Evolutionary conservation across 805 yeast genomes (phyloP).

Genomic region (Clavispora vitiphila): DNA sequence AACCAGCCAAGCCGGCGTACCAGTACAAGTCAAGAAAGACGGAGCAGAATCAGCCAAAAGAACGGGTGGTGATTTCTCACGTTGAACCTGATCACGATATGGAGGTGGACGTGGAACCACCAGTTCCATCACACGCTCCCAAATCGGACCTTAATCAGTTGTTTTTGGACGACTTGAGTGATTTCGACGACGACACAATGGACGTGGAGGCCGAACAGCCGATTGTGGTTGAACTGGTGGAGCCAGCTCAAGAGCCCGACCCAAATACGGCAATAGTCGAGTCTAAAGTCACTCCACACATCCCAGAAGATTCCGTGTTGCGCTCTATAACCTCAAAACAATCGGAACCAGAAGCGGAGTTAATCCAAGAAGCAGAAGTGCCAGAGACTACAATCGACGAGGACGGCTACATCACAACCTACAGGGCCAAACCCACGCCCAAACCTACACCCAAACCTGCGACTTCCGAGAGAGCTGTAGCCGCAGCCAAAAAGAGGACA

Average conservation of each 20-base stretch:
- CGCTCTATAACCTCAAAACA: constrained; percentile 1
- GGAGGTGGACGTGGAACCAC: neutral
- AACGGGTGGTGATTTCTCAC: constrained; percentile 33
- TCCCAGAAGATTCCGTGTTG: constrained; percentile 5
- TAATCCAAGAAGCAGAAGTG: neutral
- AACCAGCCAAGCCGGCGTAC: constrained; percentile 6
- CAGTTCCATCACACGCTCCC: constrained; percentile 1
- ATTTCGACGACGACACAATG: constrained; percentile 6
- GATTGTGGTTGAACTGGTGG: constrained; percentile 7
- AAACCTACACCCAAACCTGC: constrained; percentile 5
- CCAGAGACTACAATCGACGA: constrained; percentile 30
- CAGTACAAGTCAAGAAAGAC: constrained; percentile 35
- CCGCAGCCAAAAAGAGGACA: neutral
- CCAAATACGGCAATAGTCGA: neutral
- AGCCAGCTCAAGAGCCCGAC: neutral
- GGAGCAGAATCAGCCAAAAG: constrained; percentile 26
- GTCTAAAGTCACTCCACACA: neutral
- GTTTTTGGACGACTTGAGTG: constrained; percentile 16
- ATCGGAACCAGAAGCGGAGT: neutral
- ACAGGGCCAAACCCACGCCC: constrained; percentile 18
- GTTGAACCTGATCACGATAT: constrained; percentile 3
- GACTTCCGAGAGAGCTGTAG: neutral
- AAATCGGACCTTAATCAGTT: constrained; percentile 8
- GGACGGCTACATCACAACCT: constrained; percentile 47
- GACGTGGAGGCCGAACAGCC: constrained; percentile 4